Conservation (phyloP, 129 eudicot species). For the Centella asiatica region DNA sequence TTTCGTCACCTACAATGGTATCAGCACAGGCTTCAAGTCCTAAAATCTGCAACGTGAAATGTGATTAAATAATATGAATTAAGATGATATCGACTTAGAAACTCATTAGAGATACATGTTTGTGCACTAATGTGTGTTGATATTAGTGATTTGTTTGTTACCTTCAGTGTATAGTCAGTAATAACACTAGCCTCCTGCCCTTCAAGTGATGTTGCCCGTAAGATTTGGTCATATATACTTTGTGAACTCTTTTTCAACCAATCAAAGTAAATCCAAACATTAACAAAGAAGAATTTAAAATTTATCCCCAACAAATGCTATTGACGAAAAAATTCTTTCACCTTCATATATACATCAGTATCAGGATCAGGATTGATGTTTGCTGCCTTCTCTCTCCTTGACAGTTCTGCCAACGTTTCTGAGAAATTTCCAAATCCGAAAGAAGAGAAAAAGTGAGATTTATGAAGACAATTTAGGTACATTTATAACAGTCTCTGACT, state of each 20-base stretch:
- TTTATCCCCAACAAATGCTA: no score
- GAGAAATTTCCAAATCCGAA: slow-evolving; percentile 14
- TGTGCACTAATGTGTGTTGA: background rate
- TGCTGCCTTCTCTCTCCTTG: slow-evolving; percentile 72
- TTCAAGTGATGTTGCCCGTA: slow-evolving; percentile 56
- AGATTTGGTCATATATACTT: no score
- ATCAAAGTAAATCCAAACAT: no score
- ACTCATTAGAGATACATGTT: background rate
- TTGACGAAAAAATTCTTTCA: slow-evolving; percentile 15
- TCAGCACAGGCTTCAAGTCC: slow-evolving; percentile 30
- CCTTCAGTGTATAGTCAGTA: slow-evolving; percentile 43
- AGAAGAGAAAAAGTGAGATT: background rate
- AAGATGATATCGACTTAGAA: no score
- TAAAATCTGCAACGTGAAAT: slow-evolving; percentile 14
- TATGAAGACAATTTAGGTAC: background rate
- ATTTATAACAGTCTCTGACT: slow-evolving; percentile 5
- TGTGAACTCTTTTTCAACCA: no score
- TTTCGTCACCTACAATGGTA: slow-evolving; percentile 20
- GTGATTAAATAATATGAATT: background rate
- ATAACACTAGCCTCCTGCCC: slow-evolving; percentile 57
- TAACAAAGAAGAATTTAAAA: no score
- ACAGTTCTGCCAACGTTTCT: slow-evolving; percentile 77
- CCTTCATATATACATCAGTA: slow-evolving; percentile 77
- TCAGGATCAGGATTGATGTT: slow-evolving; percentile 83
- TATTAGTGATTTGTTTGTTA: background rate